Percentiles rank a stretch among this genome's conserved stretches.
Conservation (phyloP, 495 filamentous ascomycete species). For the Achaetomiella virescens region DNA sequence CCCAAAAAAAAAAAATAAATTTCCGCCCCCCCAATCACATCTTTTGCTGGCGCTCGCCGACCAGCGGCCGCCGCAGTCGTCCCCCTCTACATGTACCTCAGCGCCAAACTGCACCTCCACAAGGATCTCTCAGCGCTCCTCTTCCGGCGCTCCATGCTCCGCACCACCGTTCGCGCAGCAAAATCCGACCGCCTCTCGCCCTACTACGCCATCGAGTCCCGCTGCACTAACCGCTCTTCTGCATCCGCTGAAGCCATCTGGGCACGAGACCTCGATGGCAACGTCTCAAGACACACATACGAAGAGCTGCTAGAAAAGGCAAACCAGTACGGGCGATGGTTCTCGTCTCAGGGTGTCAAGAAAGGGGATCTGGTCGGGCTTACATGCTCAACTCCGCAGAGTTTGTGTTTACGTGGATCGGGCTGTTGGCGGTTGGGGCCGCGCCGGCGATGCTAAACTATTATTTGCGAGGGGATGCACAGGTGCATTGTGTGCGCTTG, state of each 20-base stretch:
- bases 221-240: slow-evolving; percentile 34
- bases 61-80: slow-evolving; percentile 51
- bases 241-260: slow-evolving; percentile 55
- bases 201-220: slow-evolving; percentile 61
- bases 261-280: slow-evolving; percentile 48
- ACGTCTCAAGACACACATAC: slow-evolving; percentile 50
- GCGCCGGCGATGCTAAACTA: slow-evolving; percentile 54
- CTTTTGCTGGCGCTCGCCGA: slow-evolving; percentile 6
- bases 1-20: not conserved
- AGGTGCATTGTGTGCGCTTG: slow-evolving; percentile 64
- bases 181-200: slow-evolving; percentile 47
- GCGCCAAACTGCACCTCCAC: slow-evolving; percentile 60
- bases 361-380: slow-evolving; percentile 63
- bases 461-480: slow-evolving; percentile 46
- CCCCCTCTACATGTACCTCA: slow-evolving; percentile 52
- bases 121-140: slow-evolving; percentile 51
- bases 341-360: slow-evolving; percentile 52
- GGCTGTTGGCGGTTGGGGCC: slow-evolving; percentile 42
- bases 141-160: slow-evolving; percentile 27
- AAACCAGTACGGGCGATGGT: slow-evolving; percentile 62
- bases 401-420: slow-evolving; percentile 52
- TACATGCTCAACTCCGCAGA: slow-evolving; percentile 65
- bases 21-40: not conserved
- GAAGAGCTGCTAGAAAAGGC: slow-evolving; percentile 47
- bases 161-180: slow-evolving; percentile 36